Base-by-base conservation (phyloP, 139 green algal species). In the Chlorella sp. region DNA sequence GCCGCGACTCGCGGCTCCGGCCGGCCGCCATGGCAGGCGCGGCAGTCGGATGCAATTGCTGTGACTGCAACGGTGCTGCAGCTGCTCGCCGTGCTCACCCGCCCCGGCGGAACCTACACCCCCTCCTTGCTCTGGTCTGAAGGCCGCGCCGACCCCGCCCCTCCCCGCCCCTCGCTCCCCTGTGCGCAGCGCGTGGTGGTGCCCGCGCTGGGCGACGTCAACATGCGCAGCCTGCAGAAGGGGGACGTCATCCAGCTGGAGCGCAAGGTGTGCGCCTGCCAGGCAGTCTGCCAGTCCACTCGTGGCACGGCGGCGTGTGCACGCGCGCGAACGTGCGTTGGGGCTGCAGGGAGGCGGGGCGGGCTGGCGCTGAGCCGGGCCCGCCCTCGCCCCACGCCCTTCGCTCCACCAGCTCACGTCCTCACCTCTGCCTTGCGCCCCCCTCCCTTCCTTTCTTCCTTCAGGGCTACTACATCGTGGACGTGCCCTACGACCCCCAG, bases 401-500 rank as follows among this genome's bases (percentile, higher is more conserved):
- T 63, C 55, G 8, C 55, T 38, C 14, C 12, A 63, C 55, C 19
- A 29, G 8, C 17, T 25, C 14, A 8, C 25, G 14, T 29, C 14
- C 56, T 38, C 21, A 63, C 14, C 11, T n/a, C 0, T 63, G 33
- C 56, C 15, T n/a, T n/a, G n/a, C n/a, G 23, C 56, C 27, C 56
- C 56, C n/a, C n/a, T n/a, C n/a, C n/a, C n/a, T n/a, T n/a, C n/a
- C n/a, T n/a, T n/a, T 33, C 56, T 33, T 25, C 56, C 33, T n/a
- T 33, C 56, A 97, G 84, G 96, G 96, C 41, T 99, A 98, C 87
- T 99, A 85, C 90, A 96, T 98, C 46, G 90, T 97, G 48, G 96
- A 99, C 79, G 65, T 78, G 51, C 84, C 93, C 19, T 86, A 85
- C 15, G n/a, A 51, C n/a, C 51, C 72, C 25, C 67, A 78, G 43